These are phyloP conservation scores for Penicillium odoratum DNA, from an alignment of 495 filamentous ascomycete species.

Conservation along the genomic window DNA sequence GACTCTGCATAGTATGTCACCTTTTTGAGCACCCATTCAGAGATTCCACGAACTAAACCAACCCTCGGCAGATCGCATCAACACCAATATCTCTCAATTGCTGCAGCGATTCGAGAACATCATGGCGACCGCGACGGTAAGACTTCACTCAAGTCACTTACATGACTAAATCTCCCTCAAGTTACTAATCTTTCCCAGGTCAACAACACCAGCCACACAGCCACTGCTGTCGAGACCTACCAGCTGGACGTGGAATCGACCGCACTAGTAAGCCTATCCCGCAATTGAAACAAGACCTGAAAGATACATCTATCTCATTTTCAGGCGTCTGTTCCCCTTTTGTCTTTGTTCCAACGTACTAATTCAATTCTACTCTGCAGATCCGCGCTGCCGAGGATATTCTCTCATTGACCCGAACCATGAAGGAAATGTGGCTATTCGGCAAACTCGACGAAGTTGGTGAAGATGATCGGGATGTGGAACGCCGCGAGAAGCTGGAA, in stretches of 20 bases:
- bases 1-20: constrained; percentile 37
- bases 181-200: constrained; percentile 23
- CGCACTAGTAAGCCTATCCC: constrained; percentile 51
- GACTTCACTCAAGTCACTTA: background rate
- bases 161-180: background rate
- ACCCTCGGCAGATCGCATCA: constrained; percentile 49
- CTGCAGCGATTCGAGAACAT: constrained; percentile 64
- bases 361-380: constrained; percentile 29
- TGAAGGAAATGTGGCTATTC: constrained; percentile 78
- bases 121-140: constrained; percentile 56
- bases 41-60: no score
- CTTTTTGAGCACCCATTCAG: background rate
- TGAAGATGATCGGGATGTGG: constrained; percentile 43
- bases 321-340: no score
- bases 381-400: constrained; percentile 67
- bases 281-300: background rate
- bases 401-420: constrained; percentile 57
- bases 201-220: constrained; percentile 36
- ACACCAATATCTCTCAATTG: constrained; percentile 53
- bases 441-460: constrained; percentile 67
- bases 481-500: constrained; percentile 50
- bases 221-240: constrained; percentile 58
- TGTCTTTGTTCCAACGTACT: background rate
- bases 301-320: no score
- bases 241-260: constrained; percentile 65